Percentiles rank a stretch among this genome's conserved stretches.
phyloP scores from a whole-genome alignment of 1,284 basidiomycete genomes.

The Macrocystidia cucumis region DNA sequence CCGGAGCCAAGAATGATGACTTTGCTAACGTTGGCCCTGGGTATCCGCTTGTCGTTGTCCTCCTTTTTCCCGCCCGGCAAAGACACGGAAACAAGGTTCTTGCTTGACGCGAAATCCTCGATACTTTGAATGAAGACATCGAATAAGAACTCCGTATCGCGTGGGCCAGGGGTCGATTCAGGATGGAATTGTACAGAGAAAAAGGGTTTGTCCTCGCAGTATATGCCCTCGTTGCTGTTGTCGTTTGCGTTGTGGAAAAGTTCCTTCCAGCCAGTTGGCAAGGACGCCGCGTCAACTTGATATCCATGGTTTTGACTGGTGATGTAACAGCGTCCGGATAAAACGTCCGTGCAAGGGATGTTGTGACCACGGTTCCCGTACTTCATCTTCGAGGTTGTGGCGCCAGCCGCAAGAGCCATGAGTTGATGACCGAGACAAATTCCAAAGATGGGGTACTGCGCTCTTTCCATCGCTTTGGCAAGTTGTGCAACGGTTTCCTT shows the following conservation, averaged over 20 bases:
- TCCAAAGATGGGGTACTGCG: slow-evolving; percentile 89
- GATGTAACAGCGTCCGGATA: slow-evolving; percentile 97
- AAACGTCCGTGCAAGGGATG: slow-evolving; percentile 92
- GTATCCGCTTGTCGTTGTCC: slow-evolving; percentile 75
- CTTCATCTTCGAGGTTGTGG: slow-evolving; percentile 96
- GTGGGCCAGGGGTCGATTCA: slow-evolving; percentile 96
- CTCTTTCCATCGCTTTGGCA: slow-evolving; percentile 62
- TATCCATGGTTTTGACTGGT: slow-evolving; percentile 99
- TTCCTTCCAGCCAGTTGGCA: slow-evolving; percentile 87
- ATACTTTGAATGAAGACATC: slow-evolving; percentile 95
- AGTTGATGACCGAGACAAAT: slow-evolving; percentile 99
- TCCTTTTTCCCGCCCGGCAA: slow-evolving; percentile 86
- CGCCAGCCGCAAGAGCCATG: slow-evolving; percentile 91
- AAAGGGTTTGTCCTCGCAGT: slow-evolving; percentile 86
- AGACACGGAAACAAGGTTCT: slow-evolving; percentile 63
- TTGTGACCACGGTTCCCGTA: slow-evolving; percentile 99
- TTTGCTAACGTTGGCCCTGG: slow-evolving; percentile 81
- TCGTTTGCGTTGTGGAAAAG: slow-evolving; percentile 98
- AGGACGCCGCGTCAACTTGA: slow-evolving; percentile 81
- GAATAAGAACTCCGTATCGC: slow-evolving; percentile 98
- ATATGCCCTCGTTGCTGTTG: slow-evolving; percentile 96
- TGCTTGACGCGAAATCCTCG: slow-evolving; percentile 66
- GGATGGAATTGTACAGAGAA: slow-evolving; percentile 99
- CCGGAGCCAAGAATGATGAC: slow-evolving; percentile 98
- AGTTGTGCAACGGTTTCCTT: slow-evolving; percentile 71